These are phyloP conservation scores for Cyclotella kingstonii DNA, from an alignment of 108 stramenopile genomes.

Conservation along the genomic window DNA sequence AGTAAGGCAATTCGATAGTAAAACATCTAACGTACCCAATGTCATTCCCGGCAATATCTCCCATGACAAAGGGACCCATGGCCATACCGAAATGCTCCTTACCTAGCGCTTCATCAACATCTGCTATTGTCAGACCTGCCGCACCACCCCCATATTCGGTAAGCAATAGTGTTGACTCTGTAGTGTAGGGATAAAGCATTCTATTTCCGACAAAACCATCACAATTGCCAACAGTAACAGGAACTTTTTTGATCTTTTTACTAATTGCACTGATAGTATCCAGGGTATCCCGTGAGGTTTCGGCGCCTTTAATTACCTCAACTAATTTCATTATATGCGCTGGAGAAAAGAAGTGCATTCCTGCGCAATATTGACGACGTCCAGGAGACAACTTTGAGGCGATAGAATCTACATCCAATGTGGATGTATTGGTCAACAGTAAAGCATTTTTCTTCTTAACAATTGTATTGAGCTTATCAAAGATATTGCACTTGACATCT, in stretches of 20 bases:
- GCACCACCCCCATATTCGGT: constrained; percentile 53
- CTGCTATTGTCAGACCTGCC: constrained; percentile 50
- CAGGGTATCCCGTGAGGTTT: constrained; percentile 57
- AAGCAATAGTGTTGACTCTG: constrained; percentile 69
- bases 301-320: constrained; percentile 84
- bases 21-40: constrained; percentile 75
- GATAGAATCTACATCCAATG: constrained; percentile 93
- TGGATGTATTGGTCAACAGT: constrained; percentile 85
- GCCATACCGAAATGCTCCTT: constrained; percentile 77
- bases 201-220: constrained; percentile 98
- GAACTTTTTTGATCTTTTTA: constrained; percentile 88
- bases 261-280: constrained; percentile 75
- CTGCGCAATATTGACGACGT: constrained; percentile 76
- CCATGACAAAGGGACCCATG: constrained; percentile 87
- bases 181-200: constrained; percentile 84
- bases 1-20: too few relatives aligned
- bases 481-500: constrained; percentile 89
- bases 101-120: constrained; percentile 74
- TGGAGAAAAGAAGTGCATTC: constrained; percentile 97
- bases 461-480: constrained; percentile 74
- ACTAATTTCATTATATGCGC: constrained; percentile 95
- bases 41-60: constrained; percentile 95
- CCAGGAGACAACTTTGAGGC: constrained; percentile 56
- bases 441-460: constrained; percentile 51
- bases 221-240: constrained; percentile 95